A percentile compares a stretch with the other conserved stretches of the same genome.
These are phyloP conservation scores for Pseudoneurospora amorphoporcata DNA, from an alignment of 495 filamentous ascomycete species.

Conservation along the genomic window DNA sequence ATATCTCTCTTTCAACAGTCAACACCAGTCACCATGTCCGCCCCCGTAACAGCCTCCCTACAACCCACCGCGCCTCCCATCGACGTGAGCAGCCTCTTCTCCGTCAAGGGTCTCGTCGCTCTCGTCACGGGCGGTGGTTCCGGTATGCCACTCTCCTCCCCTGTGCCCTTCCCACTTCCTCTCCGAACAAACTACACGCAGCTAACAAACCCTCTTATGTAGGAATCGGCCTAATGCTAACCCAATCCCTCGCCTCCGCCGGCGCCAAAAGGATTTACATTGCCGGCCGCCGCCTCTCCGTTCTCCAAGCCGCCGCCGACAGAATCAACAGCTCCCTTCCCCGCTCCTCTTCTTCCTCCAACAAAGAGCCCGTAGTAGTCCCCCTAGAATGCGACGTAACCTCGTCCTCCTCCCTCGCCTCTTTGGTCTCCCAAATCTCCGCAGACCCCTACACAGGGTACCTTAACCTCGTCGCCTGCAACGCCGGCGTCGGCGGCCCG, in stretches of 20 bases:
- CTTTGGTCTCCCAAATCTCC: conserved; percentile 40
- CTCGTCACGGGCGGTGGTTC: conserved; percentile 56
- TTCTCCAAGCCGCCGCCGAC: conserved; percentile 41
- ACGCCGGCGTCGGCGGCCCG: conserved; percentile 54
- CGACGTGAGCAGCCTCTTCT: conserved; percentile 40
- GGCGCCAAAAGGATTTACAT: conserved; percentile 66
- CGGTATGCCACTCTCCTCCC: conserved; percentile 25
- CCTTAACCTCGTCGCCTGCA: conserved; percentile 57
- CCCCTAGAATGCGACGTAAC: conserved; percentile 57
- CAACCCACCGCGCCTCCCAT: conserved; percentile 6
- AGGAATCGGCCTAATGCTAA: conserved; percentile 62
- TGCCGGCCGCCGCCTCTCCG: conserved; percentile 50
- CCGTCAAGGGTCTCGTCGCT: conserved; percentile 49
- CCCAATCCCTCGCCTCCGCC: conserved; percentile 45
- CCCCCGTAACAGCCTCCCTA: neutral
- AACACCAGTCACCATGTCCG: neutral
- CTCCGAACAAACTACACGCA: neutral
- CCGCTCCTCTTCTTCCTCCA: neutral
- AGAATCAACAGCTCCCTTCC: conserved; percentile 19
- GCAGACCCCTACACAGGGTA: conserved; percentile 37
- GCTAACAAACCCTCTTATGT: neutral
- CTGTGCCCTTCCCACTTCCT: neutral
- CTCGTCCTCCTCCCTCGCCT: conserved; percentile 51
- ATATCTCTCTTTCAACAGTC: neutral
- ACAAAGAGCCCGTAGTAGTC: conserved; percentile 29